Evolutionary conservation across 192 early-diverging fungal genomes (phyloP).

Genomic region (Fimicolochytrium jonesii): DNA sequence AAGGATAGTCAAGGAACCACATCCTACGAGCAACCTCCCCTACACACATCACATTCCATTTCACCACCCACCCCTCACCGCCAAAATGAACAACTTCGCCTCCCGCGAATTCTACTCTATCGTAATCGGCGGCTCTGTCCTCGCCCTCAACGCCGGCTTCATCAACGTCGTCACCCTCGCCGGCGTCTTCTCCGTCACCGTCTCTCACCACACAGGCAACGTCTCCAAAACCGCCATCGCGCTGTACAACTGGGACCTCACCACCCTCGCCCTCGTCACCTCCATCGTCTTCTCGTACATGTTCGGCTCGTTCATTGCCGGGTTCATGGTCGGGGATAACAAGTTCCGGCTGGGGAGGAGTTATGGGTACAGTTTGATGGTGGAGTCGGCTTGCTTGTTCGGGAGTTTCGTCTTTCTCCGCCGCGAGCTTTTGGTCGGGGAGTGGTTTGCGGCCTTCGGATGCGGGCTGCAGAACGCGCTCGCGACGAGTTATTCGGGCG

Average conservation of each 20-base stretch:
- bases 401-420: constrained; percentile 38
- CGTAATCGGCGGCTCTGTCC: constrained; percentile 44
- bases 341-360: constrained; percentile 49
- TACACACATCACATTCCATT: too few relatives aligned
- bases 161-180: constrained; percentile 60
- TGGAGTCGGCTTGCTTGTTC: constrained; percentile 46
- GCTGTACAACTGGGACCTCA: constrained; percentile 38
- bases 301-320: constrained; percentile 50
- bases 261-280: constrained; percentile 38
- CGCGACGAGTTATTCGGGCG: constrained; percentile 50
- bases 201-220: constrained; percentile 47
- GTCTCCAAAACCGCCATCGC: constrained; percentile 48
- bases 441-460: constrained; percentile 56
- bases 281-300: constrained; percentile 46
- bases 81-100: constrained; percentile 48
- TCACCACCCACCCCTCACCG: too few relatives aligned
- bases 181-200: constrained; percentile 47
- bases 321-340: constrained; percentile 52
- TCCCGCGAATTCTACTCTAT: constrained; percentile 50
- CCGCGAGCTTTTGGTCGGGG: constrained; percentile 44
- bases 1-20: too few relatives aligned
- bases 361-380: constrained; percentile 44
- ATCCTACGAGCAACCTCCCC: too few relatives aligned
- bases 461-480: constrained; percentile 58
- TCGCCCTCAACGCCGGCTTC: constrained; percentile 53